phyloP scores from a whole-genome alignment of 2,329 filamentous ascomycete genomes.

The Hypoxylon sp. region DNA sequence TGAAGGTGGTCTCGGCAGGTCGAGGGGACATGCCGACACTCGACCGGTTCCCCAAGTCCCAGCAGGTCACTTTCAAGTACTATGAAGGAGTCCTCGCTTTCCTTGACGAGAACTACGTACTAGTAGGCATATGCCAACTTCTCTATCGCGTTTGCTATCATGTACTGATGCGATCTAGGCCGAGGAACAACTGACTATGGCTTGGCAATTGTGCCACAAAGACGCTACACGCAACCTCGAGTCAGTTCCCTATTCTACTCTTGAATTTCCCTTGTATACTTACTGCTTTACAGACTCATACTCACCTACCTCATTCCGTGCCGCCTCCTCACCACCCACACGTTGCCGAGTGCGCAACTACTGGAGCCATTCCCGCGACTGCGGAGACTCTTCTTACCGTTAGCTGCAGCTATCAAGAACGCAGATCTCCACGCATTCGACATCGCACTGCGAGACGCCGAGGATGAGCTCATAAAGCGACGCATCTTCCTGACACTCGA shows the following conservation, averaged over 20 bases:
- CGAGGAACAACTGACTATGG: conserved; percentile 81
- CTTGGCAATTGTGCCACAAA: conserved; percentile 84
- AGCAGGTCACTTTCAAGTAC: conserved; percentile 96
- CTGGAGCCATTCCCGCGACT: conserved; percentile 81
- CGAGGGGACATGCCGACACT: conserved; percentile 83
- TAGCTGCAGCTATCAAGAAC: conserved; percentile 81
- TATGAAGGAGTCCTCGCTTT: conserved; percentile 95
- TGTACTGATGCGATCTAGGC: conserved; percentile 62
- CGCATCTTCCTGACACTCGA: conserved; percentile 96
- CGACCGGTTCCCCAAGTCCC: conserved; percentile 84
- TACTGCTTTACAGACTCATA: conserved; percentile 72
- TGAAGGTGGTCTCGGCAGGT: conserved; percentile 84
- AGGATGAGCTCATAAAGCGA: conserved; percentile 92
- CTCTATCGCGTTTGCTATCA: not conserved
- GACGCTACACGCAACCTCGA: conserved; percentile 81
- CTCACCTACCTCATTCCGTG: conserved; percentile 95
- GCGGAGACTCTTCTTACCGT: conserved; percentile 80
- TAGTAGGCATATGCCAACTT: conserved; percentile 61
- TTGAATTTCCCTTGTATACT: conserved; percentile 32
- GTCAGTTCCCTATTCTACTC: conserved; percentile 59
- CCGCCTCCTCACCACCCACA: conserved; percentile 87
- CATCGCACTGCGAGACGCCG: conserved; percentile 79
- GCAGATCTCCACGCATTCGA: conserved; percentile 90
- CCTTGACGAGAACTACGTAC: conserved; percentile 89
- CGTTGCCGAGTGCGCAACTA: conserved; percentile 78